Evolutionary conservation across 495 filamentous ascomycete genomes (phyloP), one percentile per base, ranked within the genome.

Genomic region (Penicillium daleae): DNA sequence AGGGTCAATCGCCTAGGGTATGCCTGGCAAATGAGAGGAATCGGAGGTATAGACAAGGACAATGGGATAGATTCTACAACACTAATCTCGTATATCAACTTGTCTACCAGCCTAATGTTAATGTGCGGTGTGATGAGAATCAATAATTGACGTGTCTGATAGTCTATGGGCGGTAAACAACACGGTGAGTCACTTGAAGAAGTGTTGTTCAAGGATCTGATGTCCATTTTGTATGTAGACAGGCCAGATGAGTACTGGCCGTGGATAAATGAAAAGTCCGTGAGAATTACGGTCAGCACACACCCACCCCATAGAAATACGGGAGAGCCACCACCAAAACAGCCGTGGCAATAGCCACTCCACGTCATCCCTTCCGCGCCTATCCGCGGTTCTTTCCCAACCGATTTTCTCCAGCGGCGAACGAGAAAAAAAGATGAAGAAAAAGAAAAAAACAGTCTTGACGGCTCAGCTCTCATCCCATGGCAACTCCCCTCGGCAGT

Each of bases 341-440:
- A 10, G 24, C 46, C 24, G 65, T 70, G 67, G 67, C 59, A 70
- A 57, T 65, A 68, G 33, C 26, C 44, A 27, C 61, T 37, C 46
- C 50, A 64, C 61, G 61, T 67, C 65, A 64, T 64, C 35, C 46
- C 56, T 40, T 61, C 61, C 57, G 58, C 8, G 13, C 9, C 13
- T 58, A 56, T 57, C 66, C 66, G 60, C 42, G 59, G 62, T 68
- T 63, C 64, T 60, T 39, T 59, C 32, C 52, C 44, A 46, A 39
- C 46, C 26, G 29, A 4, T 39, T 37, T 4, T 39, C 10, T 21
- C 40, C 40, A 21, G n/a, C 19, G 40, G 40, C 40, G 42, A 46
- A 46, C 21, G 42, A 46, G 19, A 24, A 46, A 32, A 33, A 17
- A 26, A 4, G 8, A 4, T 39, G 1, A 40, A 29, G 27, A 19